Conservation (phyloP, 1,139 yeast genomes). For the Blastobotrys capitulatus region DNA sequence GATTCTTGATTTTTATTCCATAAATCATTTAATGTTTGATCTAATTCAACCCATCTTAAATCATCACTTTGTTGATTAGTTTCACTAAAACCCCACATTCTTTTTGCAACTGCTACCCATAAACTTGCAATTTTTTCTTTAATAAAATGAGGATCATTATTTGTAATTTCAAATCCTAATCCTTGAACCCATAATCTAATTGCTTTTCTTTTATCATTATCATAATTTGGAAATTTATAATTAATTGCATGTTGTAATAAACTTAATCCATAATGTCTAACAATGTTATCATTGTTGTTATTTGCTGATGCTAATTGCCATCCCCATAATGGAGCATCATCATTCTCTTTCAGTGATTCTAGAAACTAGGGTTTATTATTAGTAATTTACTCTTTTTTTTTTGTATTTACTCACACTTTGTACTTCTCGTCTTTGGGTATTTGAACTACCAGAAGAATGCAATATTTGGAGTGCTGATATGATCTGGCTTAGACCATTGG, state of each 20-base stretch:
- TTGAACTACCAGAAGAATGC: constrained; percentile 65
- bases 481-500: constrained; percentile 37
- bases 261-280: constrained; percentile 86
- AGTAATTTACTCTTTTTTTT: background rate
- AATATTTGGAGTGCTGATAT: constrained; percentile 73
- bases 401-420: constrained; percentile 32
- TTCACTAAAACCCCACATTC: constrained; percentile 70
- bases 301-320: constrained; percentile 72
- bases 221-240: constrained; percentile 49
- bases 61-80: constrained; percentile 1
- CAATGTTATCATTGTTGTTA: constrained; percentile 58
- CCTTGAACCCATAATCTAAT: constrained; percentile 82
- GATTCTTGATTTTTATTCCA: constrained; percentile 60
- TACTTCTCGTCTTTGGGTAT: constrained; percentile 40
- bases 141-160: constrained; percentile 80
- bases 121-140: constrained; percentile 84
- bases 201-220: constrained; percentile 60
- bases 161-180: constrained; percentile 53
- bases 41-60: constrained; percentile 87
- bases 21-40: constrained; percentile 60
- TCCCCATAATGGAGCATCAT: constrained; percentile 91
- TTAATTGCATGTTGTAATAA: constrained; percentile 69
- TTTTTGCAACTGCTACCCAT: constrained; percentile 92
- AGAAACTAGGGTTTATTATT: constrained; percentile 43
- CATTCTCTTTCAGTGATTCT: constrained; percentile 67